Evolutionary conservation across 345 rosid species (phyloP).

Genomic region (Leavenworthia alabamica): DNA sequence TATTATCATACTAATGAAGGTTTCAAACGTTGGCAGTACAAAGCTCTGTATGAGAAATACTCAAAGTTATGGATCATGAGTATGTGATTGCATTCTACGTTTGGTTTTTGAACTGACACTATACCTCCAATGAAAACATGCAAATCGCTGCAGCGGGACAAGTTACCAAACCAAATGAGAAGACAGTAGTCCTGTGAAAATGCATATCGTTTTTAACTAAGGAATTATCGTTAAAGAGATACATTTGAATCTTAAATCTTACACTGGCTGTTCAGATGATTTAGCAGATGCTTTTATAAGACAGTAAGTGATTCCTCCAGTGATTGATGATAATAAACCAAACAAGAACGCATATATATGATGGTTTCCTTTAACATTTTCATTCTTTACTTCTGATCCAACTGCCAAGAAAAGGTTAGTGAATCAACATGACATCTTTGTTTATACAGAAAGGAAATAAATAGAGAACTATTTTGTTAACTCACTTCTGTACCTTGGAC

Average conservation of each 20-base stretch:
- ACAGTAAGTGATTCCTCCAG: conserved; percentile 82
- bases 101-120: too few relatives aligned
- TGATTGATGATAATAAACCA: conserved; percentile 66
- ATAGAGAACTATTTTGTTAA: conserved; percentile 41
- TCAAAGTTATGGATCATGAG: background rate
- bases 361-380: conserved; percentile 30
- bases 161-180: conserved; percentile 69
- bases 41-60: conserved; percentile 46
- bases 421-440: background rate
- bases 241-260: conserved; percentile 34
- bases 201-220: background rate
- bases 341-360: conserved; percentile 46
- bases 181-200: conserved; percentile 59
- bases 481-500: conserved; percentile 96
- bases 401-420: conserved; percentile 10
- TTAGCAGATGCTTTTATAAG: conserved; percentile 72
- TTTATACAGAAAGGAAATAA: background rate
- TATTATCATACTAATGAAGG: conserved; percentile 46
- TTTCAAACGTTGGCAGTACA: conserved; percentile 55
- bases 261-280: conserved; percentile 86
- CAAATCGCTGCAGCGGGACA: conserved; percentile 72
- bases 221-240: background rate
- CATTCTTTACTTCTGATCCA: conserved; percentile 28
- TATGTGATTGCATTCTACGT: too few relatives aligned
- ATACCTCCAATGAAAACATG: conserved; percentile 64